These are phyloP conservation scores for Elsinoe necatrix DNA, from an alignment of 2,329 filamentous ascomycete species.

Conservation along the genomic window DNA sequence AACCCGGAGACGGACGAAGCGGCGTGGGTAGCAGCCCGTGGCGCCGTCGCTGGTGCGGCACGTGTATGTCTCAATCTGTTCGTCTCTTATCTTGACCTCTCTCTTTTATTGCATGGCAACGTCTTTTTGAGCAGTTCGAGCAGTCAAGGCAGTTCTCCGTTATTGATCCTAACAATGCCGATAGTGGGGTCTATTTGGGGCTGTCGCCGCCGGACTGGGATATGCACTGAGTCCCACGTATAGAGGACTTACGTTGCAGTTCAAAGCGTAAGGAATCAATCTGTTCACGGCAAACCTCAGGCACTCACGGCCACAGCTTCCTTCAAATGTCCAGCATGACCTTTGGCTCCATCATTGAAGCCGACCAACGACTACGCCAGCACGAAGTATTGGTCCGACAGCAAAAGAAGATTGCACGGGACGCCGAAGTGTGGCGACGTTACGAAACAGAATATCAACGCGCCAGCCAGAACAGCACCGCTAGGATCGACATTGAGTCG, in stretches of 20 bases:
- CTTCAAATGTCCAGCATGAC: conserved; percentile 81
- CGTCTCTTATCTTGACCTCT: not conserved
- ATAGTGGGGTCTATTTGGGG: conserved; percentile 61
- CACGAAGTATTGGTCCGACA: conserved; percentile 60
- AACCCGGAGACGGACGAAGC: conserved; percentile 61
- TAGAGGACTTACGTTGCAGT: conserved; percentile 62
- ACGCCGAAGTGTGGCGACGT: conserved; percentile 59
- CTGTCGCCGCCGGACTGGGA: conserved; percentile 53
- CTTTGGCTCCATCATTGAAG: conserved; percentile 68
- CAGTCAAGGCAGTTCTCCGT: conserved; percentile 4
- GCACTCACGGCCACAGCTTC: conserved; percentile 48
- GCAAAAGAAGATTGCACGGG: conserved; percentile 54
- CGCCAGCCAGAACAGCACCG: conserved; percentile 5
- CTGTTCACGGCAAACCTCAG: not conserved
- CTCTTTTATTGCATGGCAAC: not conserved
- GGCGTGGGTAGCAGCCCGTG: conserved; percentile 61
- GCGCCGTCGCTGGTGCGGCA: conserved; percentile 56
- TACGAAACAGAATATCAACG: conserved; percentile 51
- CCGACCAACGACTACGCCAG: conserved; percentile 57
- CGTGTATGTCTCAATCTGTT: conserved; percentile 44
- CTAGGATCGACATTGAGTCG: conserved; percentile 8
- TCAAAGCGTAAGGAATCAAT: conserved; percentile 54
- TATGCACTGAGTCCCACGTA: conserved; percentile 63
- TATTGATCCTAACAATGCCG: conserved; percentile 3
- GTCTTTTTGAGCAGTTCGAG: not conserved